phyloP scores from a whole-genome alignment of 345 rosid species.

The Durio zibethinus region DNA sequence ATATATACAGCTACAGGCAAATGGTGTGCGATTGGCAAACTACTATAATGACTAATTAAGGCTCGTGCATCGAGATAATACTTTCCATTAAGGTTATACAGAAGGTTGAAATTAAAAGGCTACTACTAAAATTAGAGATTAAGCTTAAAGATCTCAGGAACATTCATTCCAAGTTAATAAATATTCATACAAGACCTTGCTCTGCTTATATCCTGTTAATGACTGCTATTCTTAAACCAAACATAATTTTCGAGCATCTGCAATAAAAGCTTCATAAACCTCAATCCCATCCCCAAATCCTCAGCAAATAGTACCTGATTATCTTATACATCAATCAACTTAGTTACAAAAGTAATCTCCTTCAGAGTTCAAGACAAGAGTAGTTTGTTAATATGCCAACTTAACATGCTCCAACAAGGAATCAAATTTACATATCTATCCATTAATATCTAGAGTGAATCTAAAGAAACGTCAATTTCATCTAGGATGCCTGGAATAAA shows the following conservation, averaged over 20 bases:
- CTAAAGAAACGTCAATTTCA: background rate
- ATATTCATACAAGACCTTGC: background rate
- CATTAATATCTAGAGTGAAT: background rate
- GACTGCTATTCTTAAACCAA: background rate
- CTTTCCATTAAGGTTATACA: background rate
- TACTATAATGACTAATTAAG: background rate
- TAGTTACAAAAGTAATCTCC: background rate
- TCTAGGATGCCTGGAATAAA: background rate
- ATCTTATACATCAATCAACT: background rate
- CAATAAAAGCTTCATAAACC: background rate
- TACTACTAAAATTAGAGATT: background rate
- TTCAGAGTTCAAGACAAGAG: background rate
- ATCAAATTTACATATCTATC: background rate
- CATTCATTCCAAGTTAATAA: background rate
- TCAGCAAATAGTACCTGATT: background rate
- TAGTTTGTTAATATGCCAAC: background rate
- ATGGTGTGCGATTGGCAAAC: background rate
- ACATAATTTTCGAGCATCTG: too few species aligned
- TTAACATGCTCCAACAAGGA: background rate
- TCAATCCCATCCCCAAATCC: background rate
- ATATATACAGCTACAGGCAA: background rate
- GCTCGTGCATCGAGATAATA: background rate
- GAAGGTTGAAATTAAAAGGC: background rate
- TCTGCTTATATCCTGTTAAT: background rate
- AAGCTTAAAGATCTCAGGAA: background rate